Evolutionary conservation across 2,329 filamentous ascomycete genomes (phyloP), one percentile per base, ranked within the genome.

Genomic region (Ophiocordyceps unilateralis): DNA sequence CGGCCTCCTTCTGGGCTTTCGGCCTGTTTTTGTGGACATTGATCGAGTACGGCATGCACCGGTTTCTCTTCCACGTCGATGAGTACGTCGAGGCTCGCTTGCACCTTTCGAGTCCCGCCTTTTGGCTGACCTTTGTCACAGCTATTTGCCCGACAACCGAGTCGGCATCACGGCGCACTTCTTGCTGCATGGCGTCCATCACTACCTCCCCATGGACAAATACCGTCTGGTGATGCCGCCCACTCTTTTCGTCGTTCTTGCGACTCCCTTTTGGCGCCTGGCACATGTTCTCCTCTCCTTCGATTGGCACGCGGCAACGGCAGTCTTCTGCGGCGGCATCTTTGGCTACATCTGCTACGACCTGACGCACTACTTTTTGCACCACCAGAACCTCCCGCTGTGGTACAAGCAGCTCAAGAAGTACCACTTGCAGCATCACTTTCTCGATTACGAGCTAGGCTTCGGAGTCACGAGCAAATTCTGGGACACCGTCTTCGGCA

Each of bases 161-260:
- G 80, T 84, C n/a, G 81, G 75, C 49, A 69, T 98, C 46, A 93
- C 86, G 0, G 53, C 81, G 19, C 91, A 98, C 60, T 98, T 98
- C 65, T 66, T 95, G 36, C 82, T 98, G 22, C 91, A 98, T 55
- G 91, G 91, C 49, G 85, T 98, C 49, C 91, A 98, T 58, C 91
- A 98, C 63, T 98, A 96, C 63, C 74, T 98, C 5, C 91, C 91
- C n/a, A 96, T 98, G 91, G 91, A 98, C 66, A 89, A 81, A 57
- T 89, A 94, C 55, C 81, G 91, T 47, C 79, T 98, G 10, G 91
- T 98, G 50, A 96, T 98, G 91, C 91, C 91, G 1, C 91, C 91
- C 0, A 76, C 85, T 0, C 70, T 98, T 4, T 96, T 98, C 58
- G 48, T 89, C 21, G 72, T 75, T 12, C 78, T 98, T 19, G 89